Base-by-base conservation (phyloP, 2,329 filamentous ascomycete species). In the Pseudogymnoascus sp. region DNA sequence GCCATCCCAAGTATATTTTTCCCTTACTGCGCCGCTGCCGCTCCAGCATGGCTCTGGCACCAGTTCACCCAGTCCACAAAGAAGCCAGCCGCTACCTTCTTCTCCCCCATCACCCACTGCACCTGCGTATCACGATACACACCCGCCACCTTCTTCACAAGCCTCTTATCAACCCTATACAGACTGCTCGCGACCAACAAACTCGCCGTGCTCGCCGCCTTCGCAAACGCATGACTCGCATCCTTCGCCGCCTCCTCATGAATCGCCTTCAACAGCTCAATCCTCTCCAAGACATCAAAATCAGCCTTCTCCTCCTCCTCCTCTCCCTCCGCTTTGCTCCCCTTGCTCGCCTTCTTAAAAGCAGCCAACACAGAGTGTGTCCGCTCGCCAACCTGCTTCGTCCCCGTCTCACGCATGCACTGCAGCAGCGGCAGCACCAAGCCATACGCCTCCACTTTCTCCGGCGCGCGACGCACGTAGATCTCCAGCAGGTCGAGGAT, bases 401-500 rank as follows among this genome's bases (percentile, higher is more conserved):
- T 87, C 38, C 81, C 85, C 0, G 90, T 94, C n/a, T 83, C 88
- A 62, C 91, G 86, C 51, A 90, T 85, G 42, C 94, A 83, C 48
- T 81, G 79, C n/a, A 96, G 79, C 0, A 97, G 79, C 0, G 93
- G 92, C 6, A 92, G 73, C 5, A 97, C 77, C 7, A 94, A 75
- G 38, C 85, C 80, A 44, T 94, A 83, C 0, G 86, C 84, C 0
- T 92, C 77, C 1, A 82, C 76, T 68, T 86, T 89, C 21, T 81
- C 81, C 62, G 88, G 84, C 74, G 94, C 88, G 68, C 89, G 88
- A 73, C 90, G 92, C 66, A 94, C 81, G 74, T 91, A 97, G 66
- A 94, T 89, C 64, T 89, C 85, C 9, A 97, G 80, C 1, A 97
- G 82, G 71, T 97, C 94, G 4, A 97, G 83, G 5, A 97, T 88